phyloP scores from a whole-genome alignment of 306 rosid genomes.

The peach (Prunus persica) region DNA sequence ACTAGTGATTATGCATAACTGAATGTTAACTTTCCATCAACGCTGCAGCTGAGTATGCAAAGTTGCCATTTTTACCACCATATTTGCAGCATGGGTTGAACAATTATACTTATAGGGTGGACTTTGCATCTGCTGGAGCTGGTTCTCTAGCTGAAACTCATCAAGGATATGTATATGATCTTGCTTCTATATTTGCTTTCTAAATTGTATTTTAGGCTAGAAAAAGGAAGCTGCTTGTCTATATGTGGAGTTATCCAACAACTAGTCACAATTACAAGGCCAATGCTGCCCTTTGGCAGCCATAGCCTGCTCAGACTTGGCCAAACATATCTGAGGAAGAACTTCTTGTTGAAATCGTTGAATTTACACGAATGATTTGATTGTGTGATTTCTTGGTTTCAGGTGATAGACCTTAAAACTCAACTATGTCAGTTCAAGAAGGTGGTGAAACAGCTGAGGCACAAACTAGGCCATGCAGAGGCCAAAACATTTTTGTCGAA shows the following conservation, averaged over 20 bases:
- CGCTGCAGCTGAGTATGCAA: slow-evolving; percentile 36
- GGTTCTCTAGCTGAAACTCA: slow-evolving; percentile 27
- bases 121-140: slow-evolving; percentile 41
- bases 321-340: too few species aligned
- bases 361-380: not conserved
- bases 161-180: slow-evolving; percentile 27
- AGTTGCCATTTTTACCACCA: slow-evolving; percentile 36
- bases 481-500: slow-evolving; percentile 24
- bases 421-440: slow-evolving; percentile 43
- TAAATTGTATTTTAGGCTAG: too few species aligned
- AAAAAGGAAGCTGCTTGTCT: too few species aligned
- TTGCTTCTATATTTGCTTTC: not conserved
- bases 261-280: too few species aligned
- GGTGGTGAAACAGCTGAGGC: slow-evolving; percentile 26
- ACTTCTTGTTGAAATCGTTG: too few species aligned
- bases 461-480: slow-evolving; percentile 24
- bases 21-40: not conserved
- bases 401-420: slow-evolving; percentile 42
- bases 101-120: slow-evolving; percentile 22
- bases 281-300: too few species aligned
- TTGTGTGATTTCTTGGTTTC: not conserved
- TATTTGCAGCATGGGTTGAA: slow-evolving; percentile 25
- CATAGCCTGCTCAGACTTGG: too few species aligned
- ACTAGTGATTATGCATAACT: not conserved
- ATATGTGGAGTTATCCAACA: too few species aligned